These are phyloP conservation scores for Sugiyamaella floridensis DNA, from an alignment of 805 yeast species.

Conservation along the genomic window DNA sequence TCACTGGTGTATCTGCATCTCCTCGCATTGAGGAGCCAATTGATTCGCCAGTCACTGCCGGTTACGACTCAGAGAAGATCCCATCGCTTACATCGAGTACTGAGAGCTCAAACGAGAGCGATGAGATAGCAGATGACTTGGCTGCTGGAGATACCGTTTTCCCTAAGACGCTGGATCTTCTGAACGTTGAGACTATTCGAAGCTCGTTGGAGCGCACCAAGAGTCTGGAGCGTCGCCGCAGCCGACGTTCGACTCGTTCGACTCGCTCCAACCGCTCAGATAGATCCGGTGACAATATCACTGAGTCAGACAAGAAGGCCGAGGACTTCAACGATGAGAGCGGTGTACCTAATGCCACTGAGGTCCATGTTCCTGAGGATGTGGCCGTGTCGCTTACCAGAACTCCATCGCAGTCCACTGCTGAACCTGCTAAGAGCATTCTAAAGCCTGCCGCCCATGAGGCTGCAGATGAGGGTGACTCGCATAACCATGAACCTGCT, in stretches of 20 bases:
- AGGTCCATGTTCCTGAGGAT: conserved; percentile 21
- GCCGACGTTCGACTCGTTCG: conserved; percentile 19
- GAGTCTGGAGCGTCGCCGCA: conserved; percentile 30
- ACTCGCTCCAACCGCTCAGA: conserved; percentile 2
- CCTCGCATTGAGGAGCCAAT: neutral
- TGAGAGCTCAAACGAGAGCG: conserved; percentile 9
- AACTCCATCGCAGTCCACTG: conserved; percentile 2
- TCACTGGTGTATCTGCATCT: neutral
- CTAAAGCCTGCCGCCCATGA: conserved; percentile 13
- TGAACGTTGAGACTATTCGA: conserved; percentile 29
- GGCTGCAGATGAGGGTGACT: neutral
- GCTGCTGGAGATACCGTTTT: conserved; percentile 30
- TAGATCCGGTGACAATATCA: neutral
- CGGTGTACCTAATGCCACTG: conserved; percentile 27
- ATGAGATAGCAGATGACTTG: conserved; percentile 15
- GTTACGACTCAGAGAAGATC: conserved; percentile 6
- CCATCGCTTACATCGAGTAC: conserved; percentile 16
- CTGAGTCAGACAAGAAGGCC: conserved; percentile 1
- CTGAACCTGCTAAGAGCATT: conserved; percentile 12
- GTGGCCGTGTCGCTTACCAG: neutral
- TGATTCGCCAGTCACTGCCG: neutral
- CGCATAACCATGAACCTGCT: neutral
- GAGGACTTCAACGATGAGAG: conserved; percentile 15
- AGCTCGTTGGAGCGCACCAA: conserved; percentile 31
- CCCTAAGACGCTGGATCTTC: conserved; percentile 28